These are phyloP conservation scores for Zalerion maritima DNA, from an alignment of 495 filamentous ascomycete species.

Conservation along the genomic window DNA sequence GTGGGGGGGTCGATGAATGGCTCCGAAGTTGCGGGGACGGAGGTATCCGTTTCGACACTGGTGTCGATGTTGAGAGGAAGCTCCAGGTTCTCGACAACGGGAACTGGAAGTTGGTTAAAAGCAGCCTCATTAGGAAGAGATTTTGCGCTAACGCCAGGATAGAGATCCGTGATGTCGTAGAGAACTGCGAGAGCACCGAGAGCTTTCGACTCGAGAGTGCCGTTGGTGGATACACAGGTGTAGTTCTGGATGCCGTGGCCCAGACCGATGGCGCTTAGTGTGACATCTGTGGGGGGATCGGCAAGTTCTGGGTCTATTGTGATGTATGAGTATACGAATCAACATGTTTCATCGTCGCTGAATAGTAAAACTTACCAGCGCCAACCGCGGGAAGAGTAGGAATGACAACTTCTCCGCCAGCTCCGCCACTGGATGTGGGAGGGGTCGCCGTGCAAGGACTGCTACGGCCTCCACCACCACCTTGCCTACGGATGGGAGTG, in stretches of 20 bases:
- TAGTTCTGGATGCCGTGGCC: constrained; percentile 72
- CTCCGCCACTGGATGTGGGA: too few relatives aligned
- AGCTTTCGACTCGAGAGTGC: constrained; percentile 16
- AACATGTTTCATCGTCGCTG: too few relatives aligned
- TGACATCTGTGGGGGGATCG: constrained; percentile 26
- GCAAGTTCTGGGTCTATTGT: constrained; percentile 26
- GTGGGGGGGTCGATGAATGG: constrained; percentile 18
- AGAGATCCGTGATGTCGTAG: constrained; percentile 39
- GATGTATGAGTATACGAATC: constrained; percentile 8
- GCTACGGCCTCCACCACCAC: too few relatives aligned
- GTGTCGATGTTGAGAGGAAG: constrained; percentile 24
- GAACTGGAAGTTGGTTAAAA: constrained; percentile 19
- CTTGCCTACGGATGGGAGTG: too few relatives aligned
- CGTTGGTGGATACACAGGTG: constrained; percentile 32
- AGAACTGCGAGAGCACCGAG: constrained; percentile 53
- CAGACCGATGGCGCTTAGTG: constrained; percentile 46
- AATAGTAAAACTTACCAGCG: too few relatives aligned
- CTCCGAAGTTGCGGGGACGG: constrained; percentile 23
- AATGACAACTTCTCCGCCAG: too few relatives aligned
- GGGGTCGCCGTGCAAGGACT: too few relatives aligned
- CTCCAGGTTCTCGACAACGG: constrained; percentile 16
- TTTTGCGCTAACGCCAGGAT: constrained; percentile 22
- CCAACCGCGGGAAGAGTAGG: too few relatives aligned
- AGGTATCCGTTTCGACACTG: constrained; percentile 12
- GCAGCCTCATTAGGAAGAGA: constrained; percentile 10